These are phyloP conservation scores for Neurospora sp. DNA, from an alignment of 2,329 filamentous ascomycete species.

Conservation along the genomic window DNA sequence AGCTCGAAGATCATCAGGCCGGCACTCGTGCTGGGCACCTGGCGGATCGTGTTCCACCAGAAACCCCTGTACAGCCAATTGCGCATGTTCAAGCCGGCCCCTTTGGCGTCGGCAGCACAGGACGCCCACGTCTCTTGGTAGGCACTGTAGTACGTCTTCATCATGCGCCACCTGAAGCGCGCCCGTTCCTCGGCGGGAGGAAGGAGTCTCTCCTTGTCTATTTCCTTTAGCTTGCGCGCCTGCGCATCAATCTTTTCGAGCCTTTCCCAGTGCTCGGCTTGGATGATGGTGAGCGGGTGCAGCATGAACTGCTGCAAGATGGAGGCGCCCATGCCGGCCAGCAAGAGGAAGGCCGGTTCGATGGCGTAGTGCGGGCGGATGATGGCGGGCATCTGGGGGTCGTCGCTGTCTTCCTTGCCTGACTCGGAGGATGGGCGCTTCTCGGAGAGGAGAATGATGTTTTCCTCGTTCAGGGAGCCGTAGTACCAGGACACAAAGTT, in stretches of 20 bases:
- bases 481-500: slow-evolving; percentile 63
- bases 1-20: slow-evolving; percentile 72
- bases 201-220: background rate
- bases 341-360: slow-evolving; percentile 60
- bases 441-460: slow-evolving; percentile 37
- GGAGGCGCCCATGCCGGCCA: slow-evolving; percentile 59
- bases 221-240: slow-evolving; percentile 34
- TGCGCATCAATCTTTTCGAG: slow-evolving; percentile 61
- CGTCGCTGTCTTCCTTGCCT: slow-evolving; percentile 11
- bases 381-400: slow-evolving; percentile 27
- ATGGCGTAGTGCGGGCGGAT: slow-evolving; percentile 68
- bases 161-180: slow-evolving; percentile 36
- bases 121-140: slow-evolving; percentile 59
- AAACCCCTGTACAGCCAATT: slow-evolving; percentile 63
- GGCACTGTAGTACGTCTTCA: slow-evolving; percentile 58
- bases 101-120: slow-evolving; percentile 45
- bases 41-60: slow-evolving; percentile 60
- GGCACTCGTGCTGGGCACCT: slow-evolving; percentile 67
- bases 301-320: slow-evolving; percentile 58
- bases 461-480: slow-evolving; percentile 43
- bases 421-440: slow-evolving; percentile 29
- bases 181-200: slow-evolving; percentile 14
- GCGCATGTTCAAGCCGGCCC: slow-evolving; percentile 44
- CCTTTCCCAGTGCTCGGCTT: slow-evolving; percentile 62
- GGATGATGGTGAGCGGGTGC: slow-evolving; percentile 62